Evolutionary conservation across 495 filamentous ascomycete genomes (phyloP), one percentile per base, ranked within the genome.

Genomic region (Trichoderma asperelloides): DNA sequence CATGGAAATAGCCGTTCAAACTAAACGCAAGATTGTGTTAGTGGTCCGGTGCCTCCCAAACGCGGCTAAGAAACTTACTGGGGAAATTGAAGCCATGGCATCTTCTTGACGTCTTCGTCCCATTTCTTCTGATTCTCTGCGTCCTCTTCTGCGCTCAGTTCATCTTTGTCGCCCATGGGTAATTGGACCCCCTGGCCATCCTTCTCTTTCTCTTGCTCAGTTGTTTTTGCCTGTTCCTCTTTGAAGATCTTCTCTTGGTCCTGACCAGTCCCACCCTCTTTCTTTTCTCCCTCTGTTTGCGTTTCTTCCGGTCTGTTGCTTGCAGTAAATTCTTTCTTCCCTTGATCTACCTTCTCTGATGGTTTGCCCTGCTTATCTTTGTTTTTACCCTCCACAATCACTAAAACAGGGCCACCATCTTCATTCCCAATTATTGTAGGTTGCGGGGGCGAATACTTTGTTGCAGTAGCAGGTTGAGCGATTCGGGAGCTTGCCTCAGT

Each of bases 1-100:
- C 93, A 27, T 89, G 89, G 75, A 93, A 89, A 75, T 93, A 97
- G 55, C 91, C 84, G 69, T 85, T 86, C 60, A 97, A 77, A 51
- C 80, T 83, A 41, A 21, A 1, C 15, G 2, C 25, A 40, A 69
- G 55, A 13, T 15, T 3, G 9, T 13, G 55, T 60, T 30, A 60
- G 55, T 60, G 8, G 55, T 60, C 25, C 9, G 25, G 16, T 13
- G 55, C 11, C 16, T 60, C 23, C 25, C 11, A 3, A 9, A 18
- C 5, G 28, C 45, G 45, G 45, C 37, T 21, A 30, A 7, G 41
- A 27, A 7, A 76, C 79, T 77, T 69, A 83, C 80, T 80, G 78
- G 41, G 69, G 73, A 62, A 76, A 81, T 21, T 55, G 67, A n/a
- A 81, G 64, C 80, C 80, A 83, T 13, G 74, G 71, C 13, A 74